phyloP scores from a whole-genome alignment of 176 grass and related monocot species.

The Carex cristatella region DNA sequence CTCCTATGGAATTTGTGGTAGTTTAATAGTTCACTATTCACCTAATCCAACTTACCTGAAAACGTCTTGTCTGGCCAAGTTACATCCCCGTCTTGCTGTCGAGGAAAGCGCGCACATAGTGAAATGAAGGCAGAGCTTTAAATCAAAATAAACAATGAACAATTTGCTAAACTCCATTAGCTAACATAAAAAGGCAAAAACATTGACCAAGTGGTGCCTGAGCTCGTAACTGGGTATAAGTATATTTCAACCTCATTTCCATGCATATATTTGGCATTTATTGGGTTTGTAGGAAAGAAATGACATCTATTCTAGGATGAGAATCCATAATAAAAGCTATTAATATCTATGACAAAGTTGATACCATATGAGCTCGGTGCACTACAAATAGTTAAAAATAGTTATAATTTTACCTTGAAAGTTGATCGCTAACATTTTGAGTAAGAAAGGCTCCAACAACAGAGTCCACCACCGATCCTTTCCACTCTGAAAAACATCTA shows the following conservation, averaged over 20 bases:
- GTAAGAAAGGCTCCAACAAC: slow-evolving; percentile 45
- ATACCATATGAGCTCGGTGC: not conserved
- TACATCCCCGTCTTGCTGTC: slow-evolving; percentile 27
- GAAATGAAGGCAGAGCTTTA: slow-evolving; percentile 87
- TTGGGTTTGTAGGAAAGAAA: not conserved
- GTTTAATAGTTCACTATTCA: not conserved
- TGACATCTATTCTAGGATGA: not conserved
- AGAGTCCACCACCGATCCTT: slow-evolving; percentile 41
- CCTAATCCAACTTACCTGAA: slow-evolving; percentile 10
- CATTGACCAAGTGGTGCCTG: not conserved
- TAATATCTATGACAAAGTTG: not conserved
- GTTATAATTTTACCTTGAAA: slow-evolving; percentile 29
- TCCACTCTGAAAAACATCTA: slow-evolving; percentile 36
- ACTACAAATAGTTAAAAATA: not conserved
- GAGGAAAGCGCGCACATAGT: slow-evolving; percentile 65
- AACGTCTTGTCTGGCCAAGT: slow-evolving; percentile 33
- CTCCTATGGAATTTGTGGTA: not conserved
- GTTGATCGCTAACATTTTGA: slow-evolving; percentile 44
- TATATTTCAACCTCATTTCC: not conserved
- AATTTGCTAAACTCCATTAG: not conserved
- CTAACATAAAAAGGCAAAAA: not conserved
- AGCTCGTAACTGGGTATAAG: not conserved
- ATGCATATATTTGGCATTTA: not conserved
- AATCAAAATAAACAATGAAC: slow-evolving; percentile 10
- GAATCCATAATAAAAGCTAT: not conserved